Base-by-base conservation (phyloP, 176 grass and related monocot genomes). In the Saccharum spontaneum region DNA sequence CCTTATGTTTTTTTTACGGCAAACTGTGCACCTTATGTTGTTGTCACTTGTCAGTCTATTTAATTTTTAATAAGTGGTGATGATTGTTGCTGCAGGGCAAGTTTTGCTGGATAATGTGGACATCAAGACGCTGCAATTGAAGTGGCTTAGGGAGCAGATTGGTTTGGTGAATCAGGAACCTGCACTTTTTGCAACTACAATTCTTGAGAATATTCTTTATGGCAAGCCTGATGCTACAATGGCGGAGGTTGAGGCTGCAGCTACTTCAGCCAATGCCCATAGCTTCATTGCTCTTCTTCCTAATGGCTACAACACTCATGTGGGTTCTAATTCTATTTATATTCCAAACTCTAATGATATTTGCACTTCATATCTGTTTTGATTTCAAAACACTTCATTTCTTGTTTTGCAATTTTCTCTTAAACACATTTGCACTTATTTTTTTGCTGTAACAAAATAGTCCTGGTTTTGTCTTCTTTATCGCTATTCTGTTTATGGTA, bases 141-240 rank as follows among this genome's bases (percentile, higher is more conserved):
- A 50, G 48, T 50, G 48, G 48, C 77, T 97, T 10, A 97, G 94
- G 75, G 92, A 97, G 13, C 94, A 97, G 12, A 94, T 92, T 90
- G 92, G 94, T 48, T 77, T 97, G 79, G 94, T 97, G 64, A 97
- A 92, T 81, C 94, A 97, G 82, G 94, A 97, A 73, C 94, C 94
- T 11, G 90, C 90, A 8, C 89, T 97, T 60, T 97, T 97, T 16
- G 90, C 94, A 7, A 97, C 92, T 24, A 94, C 92, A 18, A 94
- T 97, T 62, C 86, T 90, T 79, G 94, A 97, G n/a, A 97, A 97
- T 55, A 90, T 97, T 71, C 83, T 97, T 5, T 90, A 94, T 44
- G 94, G 92, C 67, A 94, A 94, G 73, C 85, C 92, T 18, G 92
- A 94, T 75, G 94, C 94, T 9, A 87, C 90, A 14, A 88, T 94